Conservation (phyloP, 192 early-diverging fungal species). For the Allomyces macrogynus region DNA sequence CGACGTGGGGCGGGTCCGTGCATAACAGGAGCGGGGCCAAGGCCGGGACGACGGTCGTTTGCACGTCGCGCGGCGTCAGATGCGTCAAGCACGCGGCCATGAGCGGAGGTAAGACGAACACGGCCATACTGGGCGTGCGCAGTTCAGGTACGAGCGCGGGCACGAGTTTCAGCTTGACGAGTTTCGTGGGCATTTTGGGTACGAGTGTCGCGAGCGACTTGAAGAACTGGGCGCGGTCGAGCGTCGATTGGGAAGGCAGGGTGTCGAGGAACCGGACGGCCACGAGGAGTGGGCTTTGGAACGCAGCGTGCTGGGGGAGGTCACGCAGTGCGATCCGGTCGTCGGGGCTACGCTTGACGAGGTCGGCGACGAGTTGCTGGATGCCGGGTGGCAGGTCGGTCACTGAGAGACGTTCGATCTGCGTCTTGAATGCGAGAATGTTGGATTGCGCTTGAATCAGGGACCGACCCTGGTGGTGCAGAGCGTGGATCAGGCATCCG, state of each 20-base stretch:
- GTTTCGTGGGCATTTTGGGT: not conserved
- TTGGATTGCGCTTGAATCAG: conserved; percentile 42
- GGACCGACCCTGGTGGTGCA: conserved; percentile 44
- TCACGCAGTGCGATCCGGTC: not conserved
- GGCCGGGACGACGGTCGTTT: not conserved
- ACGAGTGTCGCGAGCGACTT: not conserved
- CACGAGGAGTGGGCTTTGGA: not conserved
- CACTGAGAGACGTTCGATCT: conserved; percentile 19
- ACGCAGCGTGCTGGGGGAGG: not conserved
- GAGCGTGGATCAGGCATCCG: conserved; percentile 51
- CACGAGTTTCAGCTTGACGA: not conserved
- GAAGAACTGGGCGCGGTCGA: not conserved
- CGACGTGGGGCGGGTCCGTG: not conserved
- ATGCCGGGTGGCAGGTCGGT: not conserved
- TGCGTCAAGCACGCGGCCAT: not conserved
- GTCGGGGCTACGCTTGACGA: not conserved
- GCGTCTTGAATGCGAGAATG: conserved; percentile 35
- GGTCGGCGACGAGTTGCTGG: not conserved
- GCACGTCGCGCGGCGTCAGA: not conserved
- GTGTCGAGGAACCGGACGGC: not conserved
- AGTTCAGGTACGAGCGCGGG: not conserved
- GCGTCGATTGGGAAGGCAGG: not conserved
- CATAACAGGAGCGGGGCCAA: not conserved
- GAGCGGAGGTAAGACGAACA: not conserved
- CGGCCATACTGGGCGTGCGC: not conserved